A percentile compares a stretch with the other conserved stretches of the same genome.
Evolutionary conservation across 2,329 filamentous ascomycete genomes (phyloP).

Genomic region (Colletotrichum somersetense): DNA sequence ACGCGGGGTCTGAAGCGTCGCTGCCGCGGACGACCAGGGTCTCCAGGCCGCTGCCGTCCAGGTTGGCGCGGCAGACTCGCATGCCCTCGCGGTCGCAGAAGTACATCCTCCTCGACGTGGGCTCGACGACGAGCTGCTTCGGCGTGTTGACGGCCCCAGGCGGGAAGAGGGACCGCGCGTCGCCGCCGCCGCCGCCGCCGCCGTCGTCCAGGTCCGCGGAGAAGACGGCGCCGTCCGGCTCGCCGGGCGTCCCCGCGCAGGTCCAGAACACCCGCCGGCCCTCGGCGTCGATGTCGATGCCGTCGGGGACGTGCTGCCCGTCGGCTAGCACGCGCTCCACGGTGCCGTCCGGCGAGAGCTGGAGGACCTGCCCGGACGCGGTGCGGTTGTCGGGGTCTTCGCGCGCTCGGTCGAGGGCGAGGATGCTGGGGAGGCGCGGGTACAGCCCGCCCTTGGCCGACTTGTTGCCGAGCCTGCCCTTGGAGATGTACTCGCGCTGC

Average conservation of each 20-base stretch:
- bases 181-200: conserved; percentile 47
- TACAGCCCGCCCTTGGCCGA: conserved; percentile 56
- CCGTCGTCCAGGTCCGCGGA: conserved; percentile 60
- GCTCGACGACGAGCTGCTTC: conserved; percentile 56
- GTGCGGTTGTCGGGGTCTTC: conserved; percentile 3
- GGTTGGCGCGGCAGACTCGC: conserved; percentile 53
- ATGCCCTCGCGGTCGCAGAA: conserved; percentile 60
- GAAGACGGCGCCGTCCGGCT: conserved; percentile 58
- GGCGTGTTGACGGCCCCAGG: conserved; percentile 62
- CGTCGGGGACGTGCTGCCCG: conserved; percentile 55
- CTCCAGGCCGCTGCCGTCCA: conserved; percentile 56
- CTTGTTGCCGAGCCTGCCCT: conserved; percentile 62
- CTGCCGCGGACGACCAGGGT: conserved; percentile 55
- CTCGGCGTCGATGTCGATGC: conserved; percentile 54
- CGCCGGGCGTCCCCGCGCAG: conserved; percentile 58
- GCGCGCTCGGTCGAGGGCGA: conserved; percentile 22
- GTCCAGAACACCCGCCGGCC: conserved; percentile 62
- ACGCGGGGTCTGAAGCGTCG: conserved; percentile 49
- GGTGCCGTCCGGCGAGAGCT: conserved; percentile 43
- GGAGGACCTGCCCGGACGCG: conserved; percentile 31
- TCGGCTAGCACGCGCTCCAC: conserved; percentile 45
- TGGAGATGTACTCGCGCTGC: conserved; percentile 55
- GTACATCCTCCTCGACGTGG: conserved; percentile 52
- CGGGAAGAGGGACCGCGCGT: conserved; percentile 58
- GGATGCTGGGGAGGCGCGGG: conserved; percentile 46